These are phyloP conservation scores for Epichloe elymi DNA, from an alignment of 2,329 filamentous ascomycete genomes.

Conservation along the genomic window DNA sequence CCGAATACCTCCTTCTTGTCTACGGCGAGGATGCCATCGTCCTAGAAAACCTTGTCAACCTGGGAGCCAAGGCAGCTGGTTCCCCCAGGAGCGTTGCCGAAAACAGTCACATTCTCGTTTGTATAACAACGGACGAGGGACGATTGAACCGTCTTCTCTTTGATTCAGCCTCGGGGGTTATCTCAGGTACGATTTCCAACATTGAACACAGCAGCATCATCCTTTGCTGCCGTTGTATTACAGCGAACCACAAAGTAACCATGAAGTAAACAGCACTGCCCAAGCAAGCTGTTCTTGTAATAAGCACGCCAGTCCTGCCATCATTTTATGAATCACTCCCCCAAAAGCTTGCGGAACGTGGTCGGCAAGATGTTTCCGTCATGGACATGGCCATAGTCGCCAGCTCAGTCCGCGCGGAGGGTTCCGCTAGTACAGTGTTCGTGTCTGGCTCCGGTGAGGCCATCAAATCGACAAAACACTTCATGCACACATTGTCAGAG, in stretches of 20 bases:
- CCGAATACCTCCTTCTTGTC: neutral
- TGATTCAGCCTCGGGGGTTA: neutral
- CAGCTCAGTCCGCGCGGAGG: neutral
- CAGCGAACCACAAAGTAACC: too few relatives aligned
- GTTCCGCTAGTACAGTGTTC: conserved; percentile 33
- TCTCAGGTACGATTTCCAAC: too few relatives aligned
- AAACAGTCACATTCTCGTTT: conserved; percentile 2
- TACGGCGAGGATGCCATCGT: neutral
- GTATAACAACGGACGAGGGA: conserved; percentile 2
- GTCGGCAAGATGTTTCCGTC: neutral
- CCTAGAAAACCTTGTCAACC: neutral
- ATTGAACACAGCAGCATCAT: too few relatives aligned
- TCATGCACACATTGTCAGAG: conserved; percentile 43
- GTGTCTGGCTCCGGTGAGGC: conserved; percentile 38
- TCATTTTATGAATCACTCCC: conserved; percentile 1
- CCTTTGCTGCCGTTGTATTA: too few relatives aligned
- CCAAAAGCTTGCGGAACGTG: neutral
- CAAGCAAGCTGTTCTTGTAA: neutral
- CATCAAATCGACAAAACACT: conserved; percentile 33
- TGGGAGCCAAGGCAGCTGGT: neutral
- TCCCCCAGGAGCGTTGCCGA: neutral
- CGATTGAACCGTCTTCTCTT: conserved; percentile 1
- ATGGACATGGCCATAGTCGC: conserved; percentile 7
- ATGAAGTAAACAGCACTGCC: neutral
- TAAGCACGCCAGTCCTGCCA: conserved; percentile 4